Percentiles rank a stretch among this genome's conserved stretches.
Evolutionary conservation across 768 basidiomycete species (phyloP).

Genomic region (Lactifluus hygrophoroides): DNA sequence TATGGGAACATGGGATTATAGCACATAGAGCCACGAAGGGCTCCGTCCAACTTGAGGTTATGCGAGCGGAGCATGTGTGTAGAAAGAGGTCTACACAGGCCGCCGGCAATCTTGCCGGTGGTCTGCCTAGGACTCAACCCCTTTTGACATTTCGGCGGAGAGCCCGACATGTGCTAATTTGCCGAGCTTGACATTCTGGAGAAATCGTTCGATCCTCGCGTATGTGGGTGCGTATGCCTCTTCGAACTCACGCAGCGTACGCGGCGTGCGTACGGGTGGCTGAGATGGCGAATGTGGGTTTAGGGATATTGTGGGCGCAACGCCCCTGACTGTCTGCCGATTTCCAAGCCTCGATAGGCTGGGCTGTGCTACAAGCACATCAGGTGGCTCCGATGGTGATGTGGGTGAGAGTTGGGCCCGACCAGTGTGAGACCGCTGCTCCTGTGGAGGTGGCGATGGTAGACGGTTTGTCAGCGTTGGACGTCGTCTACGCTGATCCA

Average conservation of each 20-base stretch:
- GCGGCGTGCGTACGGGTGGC: not conserved
- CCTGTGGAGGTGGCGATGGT: not conserved
- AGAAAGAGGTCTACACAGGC: not conserved
- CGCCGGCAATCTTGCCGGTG: not conserved
- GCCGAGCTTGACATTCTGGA: not conserved
- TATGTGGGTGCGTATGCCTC: conserved; percentile 6
- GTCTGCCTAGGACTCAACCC: not conserved
- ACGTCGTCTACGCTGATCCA: not conserved
- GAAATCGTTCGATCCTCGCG: not conserved
- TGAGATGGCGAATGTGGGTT: not conserved
- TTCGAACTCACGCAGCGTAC: conserved; percentile 4
- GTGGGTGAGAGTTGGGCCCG: not conserved
- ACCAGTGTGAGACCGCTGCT: not conserved
- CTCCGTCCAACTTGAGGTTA: not conserved
- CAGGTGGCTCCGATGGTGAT: not conserved
- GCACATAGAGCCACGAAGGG: not conserved
- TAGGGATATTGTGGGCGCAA: not conserved
- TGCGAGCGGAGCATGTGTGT: not conserved
- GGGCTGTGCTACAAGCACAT: not conserved
- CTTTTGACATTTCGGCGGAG: conserved; percentile 2
- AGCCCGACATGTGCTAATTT: not conserved
- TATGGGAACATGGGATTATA: not conserved
- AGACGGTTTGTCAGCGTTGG: not conserved
- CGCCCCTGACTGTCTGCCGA: not conserved
- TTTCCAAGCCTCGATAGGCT: not conserved